Evolutionary conservation across 139 green algal species (phyloP).

Genomic region (Chlamydomonas sp.): DNA sequence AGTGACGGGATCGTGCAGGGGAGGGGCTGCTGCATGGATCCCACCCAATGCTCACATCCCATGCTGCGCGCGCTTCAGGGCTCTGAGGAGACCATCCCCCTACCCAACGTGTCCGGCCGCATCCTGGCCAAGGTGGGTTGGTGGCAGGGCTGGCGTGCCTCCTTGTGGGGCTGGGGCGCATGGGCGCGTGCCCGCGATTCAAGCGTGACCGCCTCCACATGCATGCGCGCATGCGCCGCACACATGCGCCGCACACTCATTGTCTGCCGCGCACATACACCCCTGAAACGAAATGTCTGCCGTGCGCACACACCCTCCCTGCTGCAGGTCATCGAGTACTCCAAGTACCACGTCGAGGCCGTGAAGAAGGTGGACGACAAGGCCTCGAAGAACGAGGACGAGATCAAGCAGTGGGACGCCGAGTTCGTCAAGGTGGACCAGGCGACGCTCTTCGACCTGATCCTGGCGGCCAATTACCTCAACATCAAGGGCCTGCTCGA

Average conservation of each 20-base stretch:
- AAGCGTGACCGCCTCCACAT: too few species aligned
- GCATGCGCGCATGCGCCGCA: too few species aligned
- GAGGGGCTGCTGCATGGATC: too few species aligned
- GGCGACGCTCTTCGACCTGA: slow-evolving; percentile 95
- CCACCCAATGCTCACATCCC: not conserved
- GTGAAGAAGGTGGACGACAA: slow-evolving; percentile 66
- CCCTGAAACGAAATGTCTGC: too few species aligned
- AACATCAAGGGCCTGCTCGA: slow-evolving; percentile 99
- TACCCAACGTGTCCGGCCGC: slow-evolving; percentile 78
- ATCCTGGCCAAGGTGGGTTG: slow-evolving; percentile 48
- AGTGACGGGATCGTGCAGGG: too few species aligned
- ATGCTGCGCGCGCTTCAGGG: too few species aligned
- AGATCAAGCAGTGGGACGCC: slow-evolving; percentile 81
- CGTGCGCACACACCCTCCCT: too few species aligned
- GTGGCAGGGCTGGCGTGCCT: not conserved
- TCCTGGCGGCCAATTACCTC: slow-evolving; percentile 98
- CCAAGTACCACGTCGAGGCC: slow-evolving; percentile 86
- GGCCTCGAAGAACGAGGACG: slow-evolving; percentile 73
- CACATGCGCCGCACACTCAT: too few species aligned
- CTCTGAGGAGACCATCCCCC: slow-evolving; percentile 53
- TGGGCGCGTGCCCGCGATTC: too few species aligned
- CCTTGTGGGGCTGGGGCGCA: too few species aligned
- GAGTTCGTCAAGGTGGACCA: slow-evolving; percentile 99
- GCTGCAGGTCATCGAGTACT: slow-evolving; percentile 97
- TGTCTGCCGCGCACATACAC: too few species aligned